Evolutionary conservation across 306 rosid species (phyloP), one percentile per base, ranked within the genome.

Genomic region (Corylus heterophylla): DNA sequence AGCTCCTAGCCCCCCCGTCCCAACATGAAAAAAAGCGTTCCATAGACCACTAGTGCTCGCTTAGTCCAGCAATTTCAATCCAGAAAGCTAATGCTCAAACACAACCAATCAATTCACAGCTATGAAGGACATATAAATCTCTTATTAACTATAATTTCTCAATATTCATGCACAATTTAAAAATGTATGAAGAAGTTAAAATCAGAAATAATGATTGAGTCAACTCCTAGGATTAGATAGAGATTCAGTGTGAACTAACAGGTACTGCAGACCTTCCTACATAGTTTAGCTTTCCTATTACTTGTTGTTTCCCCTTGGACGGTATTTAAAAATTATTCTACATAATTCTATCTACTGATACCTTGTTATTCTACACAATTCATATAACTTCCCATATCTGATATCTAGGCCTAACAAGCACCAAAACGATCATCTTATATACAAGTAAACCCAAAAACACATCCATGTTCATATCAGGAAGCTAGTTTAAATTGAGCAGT

Each of bases 1-100:
- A 42, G 45, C 45, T 6, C 45, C 45, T 6, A 42, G 6, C 8
- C 7, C 45, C 45, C 25, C 25, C 25, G 25, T 22, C 25, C 25
- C 25, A 22, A 22, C 25, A 22, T 22, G n/a, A 22, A 22, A 22
- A 74, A 42, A 55, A 74, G 79, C 73, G 69, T 61, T 61, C 66
- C 27, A 37, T 52, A n/a, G 64, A 72, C 45, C 62, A 83, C 71
- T 49, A 55, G 31, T 77, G 42, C 81, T 22, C 4, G 78, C 82
- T 72, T 70, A 69, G 79, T 25, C 62, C 52, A 76, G n/a, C 54
- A 54, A 27, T 47, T 75, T 52, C 25, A 49, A 35, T 16, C 72
- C 25, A 75, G 44, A 73, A 79, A 73, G 71, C 37, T 64, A 42
- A 54, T 35, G 54, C 78, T 70, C 45, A 76, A 77, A 20, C 14